phyloP scores from a whole-genome alignment of 108 stramenopile genomes.

The Fragilariopsis cylindrus region DNA sequence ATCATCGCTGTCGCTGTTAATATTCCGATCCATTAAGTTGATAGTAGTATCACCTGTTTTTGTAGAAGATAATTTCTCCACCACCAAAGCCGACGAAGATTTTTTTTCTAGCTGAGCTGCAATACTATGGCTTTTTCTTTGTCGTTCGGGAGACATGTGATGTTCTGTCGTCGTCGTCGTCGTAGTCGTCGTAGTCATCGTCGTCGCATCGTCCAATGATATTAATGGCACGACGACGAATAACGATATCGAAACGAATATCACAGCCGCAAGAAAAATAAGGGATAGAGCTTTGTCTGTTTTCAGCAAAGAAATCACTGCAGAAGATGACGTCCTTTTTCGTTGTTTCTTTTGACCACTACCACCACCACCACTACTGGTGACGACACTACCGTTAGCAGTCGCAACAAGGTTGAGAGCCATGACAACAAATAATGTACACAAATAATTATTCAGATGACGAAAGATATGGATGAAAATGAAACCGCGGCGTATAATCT shows the following conservation, averaged over 20 bases:
- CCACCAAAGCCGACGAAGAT: neutral
- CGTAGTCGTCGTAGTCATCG: neutral
- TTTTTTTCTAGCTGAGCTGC: neutral
- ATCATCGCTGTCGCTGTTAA: neutral
- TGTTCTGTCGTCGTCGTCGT: neutral
- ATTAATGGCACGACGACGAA: neutral
- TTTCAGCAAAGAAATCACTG: too few species aligned
- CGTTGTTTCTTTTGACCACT: too few species aligned
- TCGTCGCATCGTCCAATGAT: neutral
- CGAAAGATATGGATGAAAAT: too few species aligned
- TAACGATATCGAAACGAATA: slow-evolving; percentile 1
- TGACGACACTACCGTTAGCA: too few species aligned
- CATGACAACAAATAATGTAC: too few species aligned
- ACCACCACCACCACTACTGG: too few species aligned
- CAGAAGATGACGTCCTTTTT: too few species aligned
- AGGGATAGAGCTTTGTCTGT: neutral
- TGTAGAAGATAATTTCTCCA: neutral
- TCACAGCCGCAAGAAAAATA: neutral
- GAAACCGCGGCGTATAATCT: too few species aligned
- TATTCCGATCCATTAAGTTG: neutral
- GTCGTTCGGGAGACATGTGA: neutral
- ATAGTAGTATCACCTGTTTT: neutral
- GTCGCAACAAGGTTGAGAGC: too few species aligned
- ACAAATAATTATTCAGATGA: too few species aligned
- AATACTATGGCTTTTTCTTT: neutral